Base-by-base conservation (phyloP, 2,329 filamentous ascomycete genomes). In the Colletotrichum sp. region DNA sequence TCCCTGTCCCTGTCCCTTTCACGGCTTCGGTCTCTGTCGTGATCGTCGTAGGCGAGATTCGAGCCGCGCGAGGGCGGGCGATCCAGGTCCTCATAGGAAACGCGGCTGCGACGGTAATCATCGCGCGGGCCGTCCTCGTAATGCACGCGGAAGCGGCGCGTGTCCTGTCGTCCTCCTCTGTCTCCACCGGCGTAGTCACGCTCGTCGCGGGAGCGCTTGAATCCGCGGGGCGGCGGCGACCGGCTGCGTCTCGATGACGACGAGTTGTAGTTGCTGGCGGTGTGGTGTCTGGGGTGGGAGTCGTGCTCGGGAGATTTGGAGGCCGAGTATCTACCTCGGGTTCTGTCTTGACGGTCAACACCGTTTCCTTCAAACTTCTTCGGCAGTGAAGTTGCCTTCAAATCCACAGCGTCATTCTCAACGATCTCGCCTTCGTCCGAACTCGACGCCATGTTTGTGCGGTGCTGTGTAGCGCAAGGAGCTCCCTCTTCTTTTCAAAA, bases 261-360 rank as follows among this genome's bases (percentile, higher is more conserved):
- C 32, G 30, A 38, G 61, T 63, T 82, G 80, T 83, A 85, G 79
- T 62, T 62, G 55, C 8, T 36, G 63, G 43, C 48, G 32, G 7
- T 24, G 61, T 21, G 14, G 21, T 24, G 80, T 81, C 84, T 87
- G 63, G 87, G 84, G 77, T 83, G 83, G 78, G 84, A 81, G 82
- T 87, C 87, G 85, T 86, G 81, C 59, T 90, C 89, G 79, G 91
- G 91, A 77, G 91, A 92, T 82, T 85, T 86, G 79, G 85, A 87
- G 82, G 86, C 83, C 82, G 90, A 90, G 80, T 86, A 83, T 89
- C 88, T 90, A 84, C 86, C 89, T 86, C 90, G 92, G 87, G 86
- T 90, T 96, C 95, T 98, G 94, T 94, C 91, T 90, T 90, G 92
- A 92, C 94, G 94, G 95, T 98, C 94, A 98, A 98, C 93, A 91